Percentiles rank a stretch among this genome's conserved stretches.
Evolutionary conservation across 305 asterid genomes (phyloP).

Genomic region (Fraxinus paxiana): DNA sequence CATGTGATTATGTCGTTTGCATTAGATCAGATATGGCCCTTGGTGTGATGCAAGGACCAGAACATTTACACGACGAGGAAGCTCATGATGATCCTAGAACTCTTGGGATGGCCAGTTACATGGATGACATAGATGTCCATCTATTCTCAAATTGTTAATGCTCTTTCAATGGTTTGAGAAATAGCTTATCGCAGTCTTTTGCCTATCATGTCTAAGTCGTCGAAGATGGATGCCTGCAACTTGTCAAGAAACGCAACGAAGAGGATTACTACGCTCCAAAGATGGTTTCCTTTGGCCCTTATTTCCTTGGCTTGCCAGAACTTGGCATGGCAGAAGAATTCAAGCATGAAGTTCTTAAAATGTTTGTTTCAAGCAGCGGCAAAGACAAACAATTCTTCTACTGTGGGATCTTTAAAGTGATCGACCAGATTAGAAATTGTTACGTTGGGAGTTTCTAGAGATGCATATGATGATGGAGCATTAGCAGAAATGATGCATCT

Average conservation of each 20-base stretch:
- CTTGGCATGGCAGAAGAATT: neutral
- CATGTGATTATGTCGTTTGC: neutral
- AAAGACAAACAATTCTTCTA: neutral
- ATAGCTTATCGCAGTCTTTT: neutral
- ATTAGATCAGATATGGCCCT: neutral
- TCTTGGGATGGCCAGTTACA: neutral
- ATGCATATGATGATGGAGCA: neutral
- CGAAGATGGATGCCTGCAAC: neutral
- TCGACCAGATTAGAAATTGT: neutral
- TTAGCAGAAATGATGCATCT: neutral
- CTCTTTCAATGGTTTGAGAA: neutral
- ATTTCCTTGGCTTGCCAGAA: neutral
- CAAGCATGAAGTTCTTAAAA: neutral
- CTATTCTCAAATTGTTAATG: neutral
- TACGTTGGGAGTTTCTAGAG: neutral
- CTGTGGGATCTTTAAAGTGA: neutral
- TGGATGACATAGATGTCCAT: neutral
- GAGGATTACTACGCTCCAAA: neutral
- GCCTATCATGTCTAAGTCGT: neutral
- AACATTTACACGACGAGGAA: neutral
- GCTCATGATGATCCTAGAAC: conserved; percentile 2
- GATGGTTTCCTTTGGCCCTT: neutral
- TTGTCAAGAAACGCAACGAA: neutral
- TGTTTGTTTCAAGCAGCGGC: neutral
- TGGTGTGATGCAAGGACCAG: neutral